Evolutionary conservation across 1,139 yeast species (phyloP).

Genomic region (Kodamaea arcana): DNA sequence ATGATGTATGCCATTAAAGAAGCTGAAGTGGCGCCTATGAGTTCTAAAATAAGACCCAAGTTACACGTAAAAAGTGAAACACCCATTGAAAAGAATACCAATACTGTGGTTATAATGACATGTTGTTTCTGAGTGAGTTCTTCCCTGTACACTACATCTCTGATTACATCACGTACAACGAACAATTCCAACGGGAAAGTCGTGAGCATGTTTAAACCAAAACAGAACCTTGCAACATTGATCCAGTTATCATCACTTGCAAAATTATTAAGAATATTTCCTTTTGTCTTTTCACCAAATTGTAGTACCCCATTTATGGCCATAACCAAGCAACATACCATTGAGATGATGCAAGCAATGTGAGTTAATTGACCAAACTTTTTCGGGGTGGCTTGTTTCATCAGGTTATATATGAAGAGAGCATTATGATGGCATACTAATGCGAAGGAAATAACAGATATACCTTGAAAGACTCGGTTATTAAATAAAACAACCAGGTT

Average conservation of each 20-base stretch:
- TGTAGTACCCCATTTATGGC: constrained; percentile 76
- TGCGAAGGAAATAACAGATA: constrained; percentile 89
- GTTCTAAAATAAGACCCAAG: constrained; percentile 80
- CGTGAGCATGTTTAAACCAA: constrained; percentile 91
- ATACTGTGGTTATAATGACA: constrained; percentile 58
- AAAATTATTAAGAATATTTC: constrained; percentile 83
- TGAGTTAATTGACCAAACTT: constrained; percentile 78
- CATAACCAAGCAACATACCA: constrained; percentile 73
- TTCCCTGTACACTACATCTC: constrained; percentile 49
- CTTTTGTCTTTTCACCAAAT: constrained; percentile 76
- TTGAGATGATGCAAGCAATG: constrained; percentile 75
- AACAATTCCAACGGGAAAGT: constrained; percentile 89
- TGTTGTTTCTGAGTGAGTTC: constrained; percentile 50
- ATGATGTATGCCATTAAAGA: constrained; percentile 87
- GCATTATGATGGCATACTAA: constrained; percentile 95
- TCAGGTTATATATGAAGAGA: constrained; percentile 79
- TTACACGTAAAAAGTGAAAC: constrained; percentile 81
- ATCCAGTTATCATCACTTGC: constrained; percentile 68
- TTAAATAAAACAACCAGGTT: constrained; percentile 53
- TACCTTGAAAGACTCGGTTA: constrained; percentile 74
- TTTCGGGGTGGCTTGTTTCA: constrained; percentile 68
- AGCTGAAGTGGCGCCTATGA: constrained; percentile 92
- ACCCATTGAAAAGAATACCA: constrained; percentile 69
- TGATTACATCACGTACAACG: constrained; percentile 80
- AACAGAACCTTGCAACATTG: constrained; percentile 84